These are phyloP conservation scores for Phytopythium oedochilum DNA, from an alignment of 352 stramenopile genomes.

Conservation along the genomic window DNA sequence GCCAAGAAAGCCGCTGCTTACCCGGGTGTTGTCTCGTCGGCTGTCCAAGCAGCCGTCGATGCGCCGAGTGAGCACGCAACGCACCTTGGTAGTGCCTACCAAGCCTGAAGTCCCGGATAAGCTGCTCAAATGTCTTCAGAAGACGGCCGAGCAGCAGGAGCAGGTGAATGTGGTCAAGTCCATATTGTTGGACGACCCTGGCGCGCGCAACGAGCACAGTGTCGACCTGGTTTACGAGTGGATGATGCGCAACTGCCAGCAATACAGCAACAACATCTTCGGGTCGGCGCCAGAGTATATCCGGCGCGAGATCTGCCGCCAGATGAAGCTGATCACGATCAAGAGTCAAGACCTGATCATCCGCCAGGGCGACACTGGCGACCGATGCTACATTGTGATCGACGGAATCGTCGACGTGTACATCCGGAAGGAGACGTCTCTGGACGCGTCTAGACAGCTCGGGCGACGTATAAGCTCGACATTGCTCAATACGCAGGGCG, in stretches of 20 bases:
- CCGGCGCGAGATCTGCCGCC: slow-evolving; percentile 67
- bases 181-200: slow-evolving; percentile 47
- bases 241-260: slow-evolving; percentile 80
- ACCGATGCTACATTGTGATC: slow-evolving; percentile 77
- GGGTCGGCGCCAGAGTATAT: slow-evolving; percentile 71
- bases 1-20: background rate
- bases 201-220: slow-evolving; percentile 52
- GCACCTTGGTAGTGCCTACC: background rate
- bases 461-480: slow-evolving; percentile 14
- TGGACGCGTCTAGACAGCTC: slow-evolving; percentile 5
- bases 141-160: slow-evolving; percentile 46
- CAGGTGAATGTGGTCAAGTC: slow-evolving; percentile 44
- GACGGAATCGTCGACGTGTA: slow-evolving; percentile 73
- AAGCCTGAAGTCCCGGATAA: slow-evolving; percentile 38
- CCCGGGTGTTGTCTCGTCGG: background rate
- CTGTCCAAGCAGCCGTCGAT: background rate
- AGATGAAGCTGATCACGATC: slow-evolving; percentile 67
- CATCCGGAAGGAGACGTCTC: slow-evolving; percentile 41
- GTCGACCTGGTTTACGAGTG: slow-evolving; percentile 70
- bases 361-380: slow-evolving; percentile 62
- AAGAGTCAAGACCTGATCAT: slow-evolving; percentile 54
- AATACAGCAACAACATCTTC: slow-evolving; percentile 84
- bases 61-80: background rate
- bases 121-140: slow-evolving; percentile 52
- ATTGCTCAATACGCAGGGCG: slow-evolving; percentile 2